phyloP scores from a whole-genome alignment of 805 yeast genomes.

The Metschnikowia proteae region DNA sequence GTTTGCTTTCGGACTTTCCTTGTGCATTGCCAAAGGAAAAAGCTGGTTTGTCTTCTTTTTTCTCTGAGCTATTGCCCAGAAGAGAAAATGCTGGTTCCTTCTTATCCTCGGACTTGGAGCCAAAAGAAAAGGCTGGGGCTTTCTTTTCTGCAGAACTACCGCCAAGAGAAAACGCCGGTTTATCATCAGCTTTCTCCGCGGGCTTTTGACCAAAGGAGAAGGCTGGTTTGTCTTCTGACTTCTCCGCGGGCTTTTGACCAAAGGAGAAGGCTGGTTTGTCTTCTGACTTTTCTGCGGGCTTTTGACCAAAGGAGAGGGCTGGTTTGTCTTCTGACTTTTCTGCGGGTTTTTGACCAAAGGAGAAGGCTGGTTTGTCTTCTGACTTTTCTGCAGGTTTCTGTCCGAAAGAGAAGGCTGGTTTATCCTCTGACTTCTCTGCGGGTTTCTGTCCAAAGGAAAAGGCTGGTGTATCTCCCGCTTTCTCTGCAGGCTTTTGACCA shows the following conservation, averaged over 20 bases:
- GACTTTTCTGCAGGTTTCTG: slow-evolving; percentile 21
- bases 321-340: too few relatives aligned
- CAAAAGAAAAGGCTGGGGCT: slow-evolving; percentile 14
- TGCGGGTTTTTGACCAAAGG: too few relatives aligned
- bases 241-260: neutral
- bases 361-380: too few relatives aligned
- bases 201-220: slow-evolving; percentile 22
- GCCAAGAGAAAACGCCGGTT: too few relatives aligned
- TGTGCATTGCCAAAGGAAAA: slow-evolving; percentile 21
- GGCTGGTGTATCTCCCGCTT: slow-evolving; percentile 12
- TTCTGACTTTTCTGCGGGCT: too few relatives aligned
- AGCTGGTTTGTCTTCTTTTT: slow-evolving; percentile 8
- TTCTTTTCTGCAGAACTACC: neutral
- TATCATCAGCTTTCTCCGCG: slow-evolving; percentile 1
- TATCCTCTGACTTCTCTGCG: slow-evolving; percentile 17
- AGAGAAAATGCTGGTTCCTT: slow-evolving; percentile 19
- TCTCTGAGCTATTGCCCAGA: slow-evolving; percentile 21
- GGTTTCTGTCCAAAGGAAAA: slow-evolving; percentile 24
- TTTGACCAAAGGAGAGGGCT: too few relatives aligned
- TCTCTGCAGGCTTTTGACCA: slow-evolving; percentile 16
- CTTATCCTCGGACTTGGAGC: slow-evolving; percentile 17
- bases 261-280: too few relatives aligned
- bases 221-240: slow-evolving; percentile 8
- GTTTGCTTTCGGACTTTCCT: neutral
- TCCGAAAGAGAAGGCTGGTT: slow-evolving; percentile 17